Evolutionary conservation across 2,329 filamentous ascomycete species (phyloP).

Genomic region (Talaromyces sp.): DNA sequence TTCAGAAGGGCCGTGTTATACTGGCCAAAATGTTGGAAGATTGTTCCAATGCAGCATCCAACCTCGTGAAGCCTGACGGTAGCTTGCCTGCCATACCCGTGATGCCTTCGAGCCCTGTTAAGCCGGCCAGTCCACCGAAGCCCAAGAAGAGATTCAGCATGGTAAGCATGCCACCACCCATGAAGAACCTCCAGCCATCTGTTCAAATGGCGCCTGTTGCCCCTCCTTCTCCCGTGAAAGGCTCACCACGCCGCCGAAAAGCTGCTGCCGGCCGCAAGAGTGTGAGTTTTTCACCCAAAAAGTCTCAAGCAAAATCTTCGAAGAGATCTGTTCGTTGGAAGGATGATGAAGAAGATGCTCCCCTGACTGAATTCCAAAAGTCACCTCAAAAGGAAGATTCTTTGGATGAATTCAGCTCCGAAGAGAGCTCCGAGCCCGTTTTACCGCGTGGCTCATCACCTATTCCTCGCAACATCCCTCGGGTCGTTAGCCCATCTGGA

Average conservation of each 20-base stretch:
- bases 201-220: slow-evolving; percentile 36
- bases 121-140: slow-evolving; percentile 72
- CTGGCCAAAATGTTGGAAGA: slow-evolving; percentile 77
- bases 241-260: slow-evolving; percentile 80
- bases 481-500: slow-evolving; percentile 41
- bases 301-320: slow-evolving; percentile 61
- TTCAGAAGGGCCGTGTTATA: slow-evolving; percentile 75
- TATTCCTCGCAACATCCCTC: slow-evolving; percentile 48
- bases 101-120: slow-evolving; percentile 63
- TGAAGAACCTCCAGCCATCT: slow-evolving; percentile 28
- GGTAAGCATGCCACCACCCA: slow-evolving; percentile 29
- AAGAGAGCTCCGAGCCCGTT: slow-evolving; percentile 50
- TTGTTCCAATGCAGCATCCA: slow-evolving; percentile 73
- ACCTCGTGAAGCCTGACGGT: slow-evolving; percentile 89
- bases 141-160: slow-evolving; percentile 60
- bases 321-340: slow-evolving; percentile 89
- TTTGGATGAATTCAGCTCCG: slow-evolving; percentile 60
- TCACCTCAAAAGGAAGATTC: slow-evolving; percentile 73
- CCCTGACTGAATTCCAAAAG: slow-evolving; percentile 86
- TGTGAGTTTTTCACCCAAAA: slow-evolving; percentile 79
- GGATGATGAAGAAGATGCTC: slow-evolving; percentile 84
- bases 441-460: slow-evolving; percentile 52
- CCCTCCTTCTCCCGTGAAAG: slow-evolving; percentile 67
- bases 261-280: slow-evolving; percentile 65
- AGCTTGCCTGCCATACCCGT: slow-evolving; percentile 53